Conservation (phyloP, 2,329 filamentous ascomycete genomes). For the Fusarium albosuccineum region DNA sequence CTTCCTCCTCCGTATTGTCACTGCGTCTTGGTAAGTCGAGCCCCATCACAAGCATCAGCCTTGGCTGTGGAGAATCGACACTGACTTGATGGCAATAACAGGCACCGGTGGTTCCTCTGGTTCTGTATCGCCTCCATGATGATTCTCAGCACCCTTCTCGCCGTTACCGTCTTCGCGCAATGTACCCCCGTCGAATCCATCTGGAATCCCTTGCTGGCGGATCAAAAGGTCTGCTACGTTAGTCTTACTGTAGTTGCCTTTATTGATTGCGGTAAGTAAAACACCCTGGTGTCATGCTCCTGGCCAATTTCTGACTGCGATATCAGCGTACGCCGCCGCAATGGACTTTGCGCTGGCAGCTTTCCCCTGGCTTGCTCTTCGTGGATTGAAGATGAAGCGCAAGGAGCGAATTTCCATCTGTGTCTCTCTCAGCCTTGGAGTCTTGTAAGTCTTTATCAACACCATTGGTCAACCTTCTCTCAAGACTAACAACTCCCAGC, state of each 20-base stretch:
- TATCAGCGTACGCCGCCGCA: slow-evolving; percentile 16
- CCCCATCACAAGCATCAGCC: neutral
- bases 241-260: slow-evolving; percentile 23
- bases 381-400: slow-evolving; percentile 29
- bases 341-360: slow-evolving; percentile 26
- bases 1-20: slow-evolving; percentile 27
- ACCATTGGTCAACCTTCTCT: too few relatives aligned
- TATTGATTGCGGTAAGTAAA: slow-evolving; percentile 18
- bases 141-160: slow-evolving; percentile 12
- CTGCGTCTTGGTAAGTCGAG: slow-evolving; percentile 21
- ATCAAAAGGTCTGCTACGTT: slow-evolving; percentile 19
- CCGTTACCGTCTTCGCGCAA: slow-evolving; percentile 22
- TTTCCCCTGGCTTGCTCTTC: slow-evolving; percentile 27
- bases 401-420: slow-evolving; percentile 28
- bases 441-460: slow-evolving; percentile 8
- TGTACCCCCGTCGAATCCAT: slow-evolving; percentile 24
- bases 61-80: too few relatives aligned
- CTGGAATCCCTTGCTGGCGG: slow-evolving; percentile 17
- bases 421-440: slow-evolving; percentile 21
- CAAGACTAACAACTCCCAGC: neutral
- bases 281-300: too few relatives aligned
- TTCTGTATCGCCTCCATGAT: slow-evolving; percentile 28
- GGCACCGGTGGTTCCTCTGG: slow-evolving; percentile 29
- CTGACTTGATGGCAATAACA: neutral
- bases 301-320: neutral